These are phyloP conservation scores for Rhodotorula babjevae DNA, from an alignment of 768 basidiomycete genomes.

Conservation along the genomic window DNA sequence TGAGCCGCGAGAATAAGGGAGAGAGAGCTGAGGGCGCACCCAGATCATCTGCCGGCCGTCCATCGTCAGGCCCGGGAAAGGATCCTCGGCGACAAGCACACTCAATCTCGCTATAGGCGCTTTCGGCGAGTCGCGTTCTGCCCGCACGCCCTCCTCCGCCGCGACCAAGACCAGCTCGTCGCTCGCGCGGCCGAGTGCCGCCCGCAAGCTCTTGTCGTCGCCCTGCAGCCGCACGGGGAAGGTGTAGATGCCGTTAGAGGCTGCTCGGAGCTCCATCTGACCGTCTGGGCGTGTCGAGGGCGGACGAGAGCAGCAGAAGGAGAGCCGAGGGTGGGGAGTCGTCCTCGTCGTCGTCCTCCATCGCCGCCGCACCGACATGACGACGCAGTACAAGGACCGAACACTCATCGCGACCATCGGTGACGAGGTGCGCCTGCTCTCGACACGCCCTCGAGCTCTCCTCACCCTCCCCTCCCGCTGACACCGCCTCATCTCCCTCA, in stretches of 20 bases:
- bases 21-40: constrained; percentile 11
- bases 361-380: not conserved
- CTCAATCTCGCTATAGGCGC: not conserved
- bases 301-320: no score
- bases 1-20: not conserved
- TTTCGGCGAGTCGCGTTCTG: not conserved
- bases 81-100: constrained; percentile 23
- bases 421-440: constrained; percentile 66
- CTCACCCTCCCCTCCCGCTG: not conserved
- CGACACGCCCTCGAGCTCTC: not conserved
- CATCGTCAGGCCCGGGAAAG: constrained; percentile 25
- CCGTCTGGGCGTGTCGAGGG: not conserved
- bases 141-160: not conserved
- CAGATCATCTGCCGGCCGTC: constrained; percentile 23
- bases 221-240: not conserved
- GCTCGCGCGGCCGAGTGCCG: constrained; percentile 3
- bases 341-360: not conserved
- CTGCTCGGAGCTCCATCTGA: no score
- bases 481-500: constrained; percentile 46
- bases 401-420: constrained; percentile 91
- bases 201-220: not conserved
- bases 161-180: constrained; percentile 8
- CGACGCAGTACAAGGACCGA: constrained; percentile 54
- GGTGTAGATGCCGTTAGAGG: not conserved
- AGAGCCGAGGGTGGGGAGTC: not conserved